Base-by-base conservation (phyloP, 208 protist species). In the Wallacemonas sp. region DNA sequence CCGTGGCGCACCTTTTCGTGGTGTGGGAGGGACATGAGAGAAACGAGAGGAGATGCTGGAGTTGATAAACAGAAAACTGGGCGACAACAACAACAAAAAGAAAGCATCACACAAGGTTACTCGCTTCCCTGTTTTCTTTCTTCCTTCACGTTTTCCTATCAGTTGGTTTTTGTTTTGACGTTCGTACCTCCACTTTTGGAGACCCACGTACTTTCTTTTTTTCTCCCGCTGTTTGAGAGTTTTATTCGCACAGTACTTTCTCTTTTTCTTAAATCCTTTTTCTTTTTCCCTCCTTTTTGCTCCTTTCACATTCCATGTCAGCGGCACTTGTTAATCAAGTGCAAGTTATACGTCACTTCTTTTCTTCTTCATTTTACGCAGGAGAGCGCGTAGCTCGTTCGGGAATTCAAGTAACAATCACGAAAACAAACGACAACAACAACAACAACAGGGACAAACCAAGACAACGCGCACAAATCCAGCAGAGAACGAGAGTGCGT, bases 401-500 rank as follows among this genome's bases (percentile, higher is more conserved):
- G 4, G 0, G 4, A 24, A 6, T 21, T 24, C 34, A 9, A 16
- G 44, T 49, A 6, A 11, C 44, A 26, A 11, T 21, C 12, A 11
- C 19, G 19, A 32, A 63, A 65, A 34, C 54, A 62, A 29, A 73
- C 47, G 4, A 73, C 55, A 46, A 61, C 17, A 36, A 60, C 63
- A 49, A 58, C 0, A 63, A 47, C 39, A 47, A 64, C 48, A 56
- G 36, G 23, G n/a, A n/a, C n/a, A n/a, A n/a, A n/a, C 21, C 12
- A 48, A 17, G 61, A 47, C 44, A 61, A 46, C 33, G 61, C 23
- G 41, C 9, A 55, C 43, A n/a, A n/a, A n/a, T n/a, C n/a, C n/a
- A n/a, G n/a, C n/a, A n/a, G n/a, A n/a, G n/a, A n/a, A n/a, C n/a
- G n/a, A n/a, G n/a, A n/a, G n/a, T n/a, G n/a, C n/a, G n/a, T n/a